phyloP scores from a whole-genome alignment of 768 basidiomycete genomes.

The Pulveroboletus ravenelii region DNA sequence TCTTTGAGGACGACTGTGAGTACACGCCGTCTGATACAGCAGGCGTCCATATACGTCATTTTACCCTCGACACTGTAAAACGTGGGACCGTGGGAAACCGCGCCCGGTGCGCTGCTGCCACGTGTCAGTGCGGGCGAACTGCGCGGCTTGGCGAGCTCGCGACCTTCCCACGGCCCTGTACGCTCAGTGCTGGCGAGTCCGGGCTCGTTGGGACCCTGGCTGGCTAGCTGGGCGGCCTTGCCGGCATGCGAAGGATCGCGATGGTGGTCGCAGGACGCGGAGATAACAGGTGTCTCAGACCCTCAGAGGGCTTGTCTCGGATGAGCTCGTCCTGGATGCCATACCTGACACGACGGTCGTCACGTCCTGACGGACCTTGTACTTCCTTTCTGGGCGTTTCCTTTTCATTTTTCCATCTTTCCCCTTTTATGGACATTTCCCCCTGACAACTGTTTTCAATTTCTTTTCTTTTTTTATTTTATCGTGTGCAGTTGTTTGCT shows the following conservation, averaged over 20 bases:
- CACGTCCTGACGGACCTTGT: constrained; percentile 15
- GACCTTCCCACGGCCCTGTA: constrained; percentile 2
- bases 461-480: constrained; percentile 8
- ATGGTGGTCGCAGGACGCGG: constrained; percentile 10
- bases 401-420: constrained; percentile 4
- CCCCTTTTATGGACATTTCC: constrained; percentile 19
- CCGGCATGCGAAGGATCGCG: constrained; percentile 17
- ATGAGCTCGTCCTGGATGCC: constrained; percentile 21
- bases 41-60: constrained; percentile 22
- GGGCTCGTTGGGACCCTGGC: not conserved
- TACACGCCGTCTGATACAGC: not conserved
- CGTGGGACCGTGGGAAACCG: constrained; percentile 38
- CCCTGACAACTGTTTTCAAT: not conserved
- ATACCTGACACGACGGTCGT: constrained; percentile 13
- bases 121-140: constrained; percentile 10
- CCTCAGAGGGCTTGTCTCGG: constrained; percentile 21
- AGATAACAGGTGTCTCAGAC: constrained; percentile 20
- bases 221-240: constrained; percentile 6
- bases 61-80: constrained; percentile 33
- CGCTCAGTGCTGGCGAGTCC: not conserved
- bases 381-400: constrained; percentile 3
- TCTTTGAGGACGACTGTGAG: constrained; percentile 16
- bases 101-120: constrained; percentile 14
- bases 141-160: not conserved
- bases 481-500: constrained; percentile 19